These are phyloP conservation scores for Filobasidium uniguttulatum DNA, from an alignment of 1,284 basidiomycete genomes.

Conservation along the genomic window DNA sequence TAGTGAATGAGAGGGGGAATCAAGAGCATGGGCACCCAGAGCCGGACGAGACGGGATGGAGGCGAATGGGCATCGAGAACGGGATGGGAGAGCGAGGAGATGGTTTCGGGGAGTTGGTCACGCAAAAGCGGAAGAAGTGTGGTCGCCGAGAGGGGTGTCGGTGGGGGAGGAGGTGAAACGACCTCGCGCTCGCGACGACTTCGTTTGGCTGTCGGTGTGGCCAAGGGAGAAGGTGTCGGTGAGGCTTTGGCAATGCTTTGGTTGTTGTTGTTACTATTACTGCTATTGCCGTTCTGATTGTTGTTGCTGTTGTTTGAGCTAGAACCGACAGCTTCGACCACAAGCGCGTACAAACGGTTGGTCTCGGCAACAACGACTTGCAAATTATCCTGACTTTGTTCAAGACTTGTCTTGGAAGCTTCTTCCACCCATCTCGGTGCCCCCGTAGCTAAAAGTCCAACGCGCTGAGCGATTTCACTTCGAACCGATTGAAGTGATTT, in stretches of 20 bases:
- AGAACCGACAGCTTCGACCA: constrained; percentile 24
- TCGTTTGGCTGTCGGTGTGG: constrained; percentile 4
- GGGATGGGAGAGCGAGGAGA: constrained; percentile 14
- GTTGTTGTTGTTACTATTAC: not conserved
- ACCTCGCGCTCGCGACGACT: constrained; percentile 8
- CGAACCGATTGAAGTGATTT: constrained; percentile 22
- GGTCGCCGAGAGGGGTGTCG: constrained; percentile 17
- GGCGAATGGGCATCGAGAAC: constrained; percentile 22
- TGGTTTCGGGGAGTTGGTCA: constrained; percentile 22
- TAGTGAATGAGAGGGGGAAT: constrained; percentile 27
- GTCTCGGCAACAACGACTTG: constrained; percentile 26
- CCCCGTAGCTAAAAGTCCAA: constrained; percentile 29
- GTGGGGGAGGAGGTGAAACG: not conserved
- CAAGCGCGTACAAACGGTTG: constrained; percentile 23
- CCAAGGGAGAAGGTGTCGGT: not conserved
- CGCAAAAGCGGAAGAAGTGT: constrained; percentile 24
- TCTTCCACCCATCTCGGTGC: constrained; percentile 24
- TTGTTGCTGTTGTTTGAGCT: not conserved
- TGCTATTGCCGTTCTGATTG: not conserved
- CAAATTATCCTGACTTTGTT: constrained; percentile 9
- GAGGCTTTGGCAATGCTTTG: not conserved
- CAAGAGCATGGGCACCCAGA: constrained; percentile 37
- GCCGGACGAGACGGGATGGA: constrained; percentile 28
- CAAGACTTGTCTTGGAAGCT: constrained; percentile 6
- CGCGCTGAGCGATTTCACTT: constrained; percentile 22